Base-by-base conservation (phyloP, 192 early-diverging fungal genomes). In the Rhizoclosmatium globosum region DNA sequence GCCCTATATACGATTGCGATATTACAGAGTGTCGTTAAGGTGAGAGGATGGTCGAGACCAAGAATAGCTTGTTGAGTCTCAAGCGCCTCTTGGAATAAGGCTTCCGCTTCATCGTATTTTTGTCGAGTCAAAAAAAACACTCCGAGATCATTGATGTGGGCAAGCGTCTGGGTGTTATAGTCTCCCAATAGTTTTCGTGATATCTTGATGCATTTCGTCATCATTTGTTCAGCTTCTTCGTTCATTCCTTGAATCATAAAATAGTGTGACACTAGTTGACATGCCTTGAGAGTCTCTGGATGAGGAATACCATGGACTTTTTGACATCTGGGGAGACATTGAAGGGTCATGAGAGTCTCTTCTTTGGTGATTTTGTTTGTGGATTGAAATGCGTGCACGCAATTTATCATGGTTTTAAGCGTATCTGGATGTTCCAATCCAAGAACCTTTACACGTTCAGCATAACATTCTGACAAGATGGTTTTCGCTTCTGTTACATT, bases 71-170 rank as follows among this genome's bases (percentile, higher is more conserved):
- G n/a, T n/a, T n/a, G n/a, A n/a, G n/a, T n/a, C n/a, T n/a, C n/a
- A n/a, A n/a, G n/a, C n/a, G n/a, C n/a, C n/a, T n/a, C n/a, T n/a
- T n/a, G n/a, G n/a, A n/a, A n/a, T n/a, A n/a, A n/a, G n/a, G 47
- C 13, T n/a, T 78, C 77, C 7, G 77, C 77, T 41, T 79, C 19
- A 17, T 79, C 74, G 43, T 78, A 71, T 59, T 23, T 13, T 21
- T 31, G 23, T 79, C 78, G 77, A 39, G 76, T 45, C 9, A 23
- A 2, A 45, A 79, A 79, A 15, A 79, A 61, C 6, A 3, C 47
- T 23, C 21, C 75, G 21, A 79, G 53, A 61, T 67, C 68, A 59
- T 31, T 64, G 4, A 79, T 70, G 45, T 11, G 45, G 23, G 15
- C 15, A 7, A 79, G 31, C n/a, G 71, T 76, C 39, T 19, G 13